Base-by-base conservation (phyloP, 2,329 filamentous ascomycete species). In the Botrytis fragariae region DNA sequence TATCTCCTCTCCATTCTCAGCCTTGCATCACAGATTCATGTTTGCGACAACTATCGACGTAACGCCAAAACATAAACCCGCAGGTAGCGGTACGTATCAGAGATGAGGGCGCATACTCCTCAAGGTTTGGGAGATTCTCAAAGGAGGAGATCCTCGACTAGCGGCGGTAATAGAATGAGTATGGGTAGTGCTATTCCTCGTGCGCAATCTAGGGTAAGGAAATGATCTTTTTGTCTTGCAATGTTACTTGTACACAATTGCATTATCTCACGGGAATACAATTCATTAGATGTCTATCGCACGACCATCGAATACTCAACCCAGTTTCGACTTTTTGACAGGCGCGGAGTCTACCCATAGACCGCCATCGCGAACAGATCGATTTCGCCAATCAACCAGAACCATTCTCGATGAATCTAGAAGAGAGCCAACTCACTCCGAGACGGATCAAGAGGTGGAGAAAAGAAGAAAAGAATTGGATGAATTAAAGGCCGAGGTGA, bases 401-500 rank as follows among this genome's bases (percentile, higher is more conserved):
- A 79, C 87, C 77, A 86, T 87, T 45, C 88, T 88, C 0, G 84
- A 86, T 1, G 88, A 89, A 74, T 85, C 85, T n/a, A 79, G 85
- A 84, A 63, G 88, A 87, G 79, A 84, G 86, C 67, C 86, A 84
- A 72, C 84, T 84, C 51, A 88, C 87, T 35, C 48, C 7, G 79
- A 79, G 39, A 73, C 76, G 1, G 78, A 80, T 16, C 69, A 76
- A 22, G 77, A 79, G 25, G 69, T 70, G 0, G 77, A 80, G 39
- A 78, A 75, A 68, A 75, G 75, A 18, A 76, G 75, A 2, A 73
- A 75, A 44, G 78, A 76, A 80, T 81, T 91, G 89, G 95, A 98
- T 79, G 92, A 95, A 76, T 86, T 98, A 39, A 95, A 95, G 80
- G 93, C 95, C 2, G 94, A 98, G 82, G 86, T 98, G 60, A 96